These are phyloP conservation scores for Gillenia trifoliata DNA, from an alignment of 306 rosid genomes.

Conservation along the genomic window DNA sequence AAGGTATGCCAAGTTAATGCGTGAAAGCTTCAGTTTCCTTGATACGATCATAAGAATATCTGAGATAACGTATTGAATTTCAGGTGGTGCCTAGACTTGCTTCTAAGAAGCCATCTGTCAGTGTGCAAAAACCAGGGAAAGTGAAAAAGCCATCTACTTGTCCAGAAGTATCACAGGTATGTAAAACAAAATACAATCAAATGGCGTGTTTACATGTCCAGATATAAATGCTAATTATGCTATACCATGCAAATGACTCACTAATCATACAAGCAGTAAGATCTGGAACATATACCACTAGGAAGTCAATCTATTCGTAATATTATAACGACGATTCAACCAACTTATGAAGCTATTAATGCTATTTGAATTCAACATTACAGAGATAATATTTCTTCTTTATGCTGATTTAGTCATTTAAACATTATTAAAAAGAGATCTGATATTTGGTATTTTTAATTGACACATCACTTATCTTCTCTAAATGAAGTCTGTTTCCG, in stretches of 20 bases:
- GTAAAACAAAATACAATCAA: neutral
- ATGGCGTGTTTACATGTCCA: neutral
- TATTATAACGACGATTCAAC: neutral
- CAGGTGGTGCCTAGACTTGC: conserved; percentile 47
- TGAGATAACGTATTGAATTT: conserved; percentile 18
- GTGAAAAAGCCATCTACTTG: conserved; percentile 31
- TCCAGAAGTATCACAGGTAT: conserved; percentile 63
- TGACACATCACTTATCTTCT: conserved; percentile 20
- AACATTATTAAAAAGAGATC: neutral
- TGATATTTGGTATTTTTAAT: neutral
- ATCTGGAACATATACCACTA: neutral
- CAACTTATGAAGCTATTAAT: neutral
- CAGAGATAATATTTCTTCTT: neutral
- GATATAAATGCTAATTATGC: neutral
- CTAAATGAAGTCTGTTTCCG: conserved; percentile 39
- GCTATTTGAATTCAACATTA: neutral
- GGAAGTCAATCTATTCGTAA: neutral
- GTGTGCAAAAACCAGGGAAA: conserved; percentile 49
- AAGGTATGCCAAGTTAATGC: conserved; percentile 48
- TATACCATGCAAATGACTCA: neutral
- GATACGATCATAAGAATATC: conserved; percentile 3
- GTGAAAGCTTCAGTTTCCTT: conserved; percentile 8
- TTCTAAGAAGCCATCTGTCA: conserved; percentile 46
- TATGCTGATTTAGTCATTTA: neutral
- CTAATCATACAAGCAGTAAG: neutral